Base-by-base conservation (phyloP, 2,329 filamentous ascomycete species). In the Fusarium sp. region DNA sequence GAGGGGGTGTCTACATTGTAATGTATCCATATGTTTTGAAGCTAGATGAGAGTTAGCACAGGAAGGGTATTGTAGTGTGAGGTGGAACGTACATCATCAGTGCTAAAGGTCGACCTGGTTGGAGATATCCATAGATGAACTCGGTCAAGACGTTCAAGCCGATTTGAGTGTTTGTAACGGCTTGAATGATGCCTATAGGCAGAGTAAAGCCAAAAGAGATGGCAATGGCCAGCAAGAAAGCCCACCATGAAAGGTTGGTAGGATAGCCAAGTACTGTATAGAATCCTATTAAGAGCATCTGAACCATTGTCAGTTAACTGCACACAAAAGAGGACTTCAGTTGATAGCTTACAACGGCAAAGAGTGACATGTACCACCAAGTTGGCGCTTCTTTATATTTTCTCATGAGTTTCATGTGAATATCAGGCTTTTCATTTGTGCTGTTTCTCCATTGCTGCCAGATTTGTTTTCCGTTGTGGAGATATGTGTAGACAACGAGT, bases 131-230 rank as follows among this genome's bases (percentile, higher is more conserved):
- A 61, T 89, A 88, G 6, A 94, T 81, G 68, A 93, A 92, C 79
- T 93, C 91, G 2, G 91, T 92, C 66, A 93, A 81, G 26, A 94
- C 91, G 66, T 93, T 93, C 35, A 93, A 81, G 3, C 90, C 90
- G 37, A 93, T 89, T 80, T 92, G 82, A 76, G 91, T 90, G 74
- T 92, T 89, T 6, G 91, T 91, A 7, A 90, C 84, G 37, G 90
- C 91, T 73, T 92, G 86, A 33, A 93, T 88, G 61, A 93, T 92
- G 39, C 89, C 89, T 46, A 90, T 89, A 1, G 91, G 91, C 15
- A 93, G 78, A 11, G 89, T 83, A 76, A 91, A 93, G 11, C 84
- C 78, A 57, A 88, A 86, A 0, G 90, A 87, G 60, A 93, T 89
- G 52, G 84, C 79, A 6, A 93, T 84, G 5, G 91, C 85, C 8